Base-by-base conservation (phyloP, 169 alveolate genomes). In the Eimeria praecox region DNA sequence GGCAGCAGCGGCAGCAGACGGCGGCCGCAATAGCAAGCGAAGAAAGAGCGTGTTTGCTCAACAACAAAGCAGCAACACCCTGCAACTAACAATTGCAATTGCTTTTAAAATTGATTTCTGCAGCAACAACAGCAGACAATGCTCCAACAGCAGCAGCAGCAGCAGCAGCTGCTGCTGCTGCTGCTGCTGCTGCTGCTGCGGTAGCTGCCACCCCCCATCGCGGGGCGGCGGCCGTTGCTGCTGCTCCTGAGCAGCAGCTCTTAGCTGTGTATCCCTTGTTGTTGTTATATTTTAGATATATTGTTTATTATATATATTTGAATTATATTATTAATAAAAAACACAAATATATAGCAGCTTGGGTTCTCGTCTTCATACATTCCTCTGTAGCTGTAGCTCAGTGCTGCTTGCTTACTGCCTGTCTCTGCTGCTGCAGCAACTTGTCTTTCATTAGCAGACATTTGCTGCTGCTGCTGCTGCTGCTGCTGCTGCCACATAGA, bases 81-180 rank as follows among this genome's bases (percentile, higher is more conserved):
- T 12, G 86, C 86, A 75, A 27, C 86, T 33, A n/a, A n/a, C n/a
- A n/a, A n/a, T n/a, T n/a, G n/a, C n/a, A n/a, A n/a, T n/a, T n/a
- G n/a, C n/a, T n/a, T n/a, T n/a, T n/a, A n/a, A n/a, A n/a, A n/a
- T n/a, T n/a, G n/a, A n/a, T n/a, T n/a, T n/a, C n/a, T n/a, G 33
- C 87, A 9, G 35, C 64, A 44, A 12, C 30, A 44, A 20, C n/a
- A 44, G 24, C 64, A 42, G 59, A n/a, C n/a, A n/a, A n/a, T n/a
- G n/a, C 62, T 9, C 10, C 59, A 16, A 62, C 66, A 52, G 90
- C 90, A 52, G n/a, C 87, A 77, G 30, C 73, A 82, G 90, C 90
- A 82, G 80, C 80, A 27, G 44, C 80, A 12, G 38, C 40, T 10
- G 80, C 80, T 10, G 80, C 80, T 8, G 80, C 80, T 10, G 80